Evolutionary conservation across 805 yeast species (phyloP).

Genomic region (Metschnikowia kunwiensis): DNA sequence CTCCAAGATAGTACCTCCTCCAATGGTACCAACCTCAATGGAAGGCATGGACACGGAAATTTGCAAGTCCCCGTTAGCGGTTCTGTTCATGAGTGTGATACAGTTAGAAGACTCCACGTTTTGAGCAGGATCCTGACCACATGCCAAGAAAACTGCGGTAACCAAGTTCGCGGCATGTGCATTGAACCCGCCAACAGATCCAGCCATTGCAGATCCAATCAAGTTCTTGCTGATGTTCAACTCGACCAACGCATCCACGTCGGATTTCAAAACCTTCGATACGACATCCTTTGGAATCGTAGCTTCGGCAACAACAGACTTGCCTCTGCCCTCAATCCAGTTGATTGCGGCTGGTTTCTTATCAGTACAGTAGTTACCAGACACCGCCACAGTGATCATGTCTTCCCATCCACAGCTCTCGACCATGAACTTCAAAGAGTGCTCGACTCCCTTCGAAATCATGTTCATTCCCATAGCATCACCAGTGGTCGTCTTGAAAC

Average conservation of each 20-base stretch:
- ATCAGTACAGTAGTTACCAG: slow-evolving; percentile 97
- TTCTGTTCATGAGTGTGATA: slow-evolving; percentile 89
- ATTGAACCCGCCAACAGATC: slow-evolving; percentile 95
- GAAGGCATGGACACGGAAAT: slow-evolving; percentile 99
- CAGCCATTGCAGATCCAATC: slow-evolving; percentile 98
- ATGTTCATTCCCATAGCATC: slow-evolving; percentile 99
- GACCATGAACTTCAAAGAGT: slow-evolving; percentile 76
- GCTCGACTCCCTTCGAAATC: slow-evolving; percentile 98
- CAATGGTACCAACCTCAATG: slow-evolving; percentile 97
- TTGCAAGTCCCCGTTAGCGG: slow-evolving; percentile 60
- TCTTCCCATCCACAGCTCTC: slow-evolving; percentile 90
- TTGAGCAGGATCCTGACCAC: slow-evolving; percentile 99
- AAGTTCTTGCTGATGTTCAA: slow-evolving; percentile 85
- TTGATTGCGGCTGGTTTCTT: slow-evolving; percentile 97
- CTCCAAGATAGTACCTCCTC: slow-evolving; percentile 97
- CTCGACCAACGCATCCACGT: slow-evolving; percentile 88
- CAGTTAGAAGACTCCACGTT: slow-evolving; percentile 97
- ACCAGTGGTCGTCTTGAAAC: slow-evolving; percentile 98
- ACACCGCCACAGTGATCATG: slow-evolving; percentile 87
- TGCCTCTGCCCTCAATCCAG: slow-evolving; percentile 99
- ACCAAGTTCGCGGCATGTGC: slow-evolving; percentile 98
- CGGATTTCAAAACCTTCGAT: slow-evolving; percentile 78
- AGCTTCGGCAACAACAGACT: slow-evolving; percentile 95
- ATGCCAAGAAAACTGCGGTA: slow-evolving; percentile 89
- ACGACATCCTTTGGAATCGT: slow-evolving; percentile 81